phyloP scores from a whole-genome alignment of 176 grass and related monocot species.

The Alopecurus myosuroides region DNA sequence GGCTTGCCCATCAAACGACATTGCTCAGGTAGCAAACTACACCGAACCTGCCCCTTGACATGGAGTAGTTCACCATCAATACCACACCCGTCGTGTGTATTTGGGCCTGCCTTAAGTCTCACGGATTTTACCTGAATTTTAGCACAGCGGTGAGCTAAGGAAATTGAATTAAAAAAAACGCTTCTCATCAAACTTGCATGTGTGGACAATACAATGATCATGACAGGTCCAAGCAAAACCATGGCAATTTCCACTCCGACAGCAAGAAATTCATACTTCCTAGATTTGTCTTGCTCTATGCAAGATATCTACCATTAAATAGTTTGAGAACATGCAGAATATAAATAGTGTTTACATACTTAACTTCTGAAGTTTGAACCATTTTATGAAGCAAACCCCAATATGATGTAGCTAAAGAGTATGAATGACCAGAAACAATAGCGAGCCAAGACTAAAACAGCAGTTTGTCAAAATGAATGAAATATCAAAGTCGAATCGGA shows the following conservation, averaged over 20 bases:
- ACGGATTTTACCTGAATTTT: conserved; percentile 78
- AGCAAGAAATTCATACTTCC: neutral
- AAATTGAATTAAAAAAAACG: neutral
- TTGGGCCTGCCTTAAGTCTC: conserved; percentile 75
- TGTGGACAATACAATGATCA: neutral
- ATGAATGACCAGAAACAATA: neutral
- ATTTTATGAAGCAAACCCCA: neutral
- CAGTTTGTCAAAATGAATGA: neutral
- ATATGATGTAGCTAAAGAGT: conserved; percentile 4
- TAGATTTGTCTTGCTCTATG: neutral
- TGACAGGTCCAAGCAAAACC: neutral
- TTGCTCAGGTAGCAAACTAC: conserved; percentile 89
- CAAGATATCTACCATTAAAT: neutral
- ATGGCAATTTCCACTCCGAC: neutral
- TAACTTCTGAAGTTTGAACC: neutral
- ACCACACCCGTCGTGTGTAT: conserved; percentile 77
- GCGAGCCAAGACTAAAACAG: conserved; percentile 13
- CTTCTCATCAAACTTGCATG: neutral
- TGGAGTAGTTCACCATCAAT: conserved; percentile 88
- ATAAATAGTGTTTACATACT: neutral
- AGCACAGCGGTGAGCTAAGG: neutral
- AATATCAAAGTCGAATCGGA: neutral
- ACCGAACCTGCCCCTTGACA: conserved; percentile 79
- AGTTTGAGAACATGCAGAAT: neutral
- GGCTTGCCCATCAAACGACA: conserved; percentile 74